Conservation (phyloP, 2,329 filamentous ascomycete genomes). For the Alternaria arborescens region DNA sequence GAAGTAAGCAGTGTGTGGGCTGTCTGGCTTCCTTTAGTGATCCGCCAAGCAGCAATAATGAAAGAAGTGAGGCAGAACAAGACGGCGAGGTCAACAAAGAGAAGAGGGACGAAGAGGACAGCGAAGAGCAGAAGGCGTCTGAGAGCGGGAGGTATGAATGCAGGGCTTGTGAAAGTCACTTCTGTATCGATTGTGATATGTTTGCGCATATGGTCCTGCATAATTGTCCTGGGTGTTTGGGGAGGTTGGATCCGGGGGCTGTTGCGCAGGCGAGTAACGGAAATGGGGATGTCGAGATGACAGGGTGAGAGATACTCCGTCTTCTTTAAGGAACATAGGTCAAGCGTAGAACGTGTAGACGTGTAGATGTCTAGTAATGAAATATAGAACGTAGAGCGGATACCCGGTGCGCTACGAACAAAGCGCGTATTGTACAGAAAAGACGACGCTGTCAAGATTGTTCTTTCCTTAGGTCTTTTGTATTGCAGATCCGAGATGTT, state of each 20-base stretch:
- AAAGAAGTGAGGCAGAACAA: conserved; percentile 20
- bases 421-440: not conserved
- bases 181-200: conserved; percentile 97
- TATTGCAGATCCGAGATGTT: too few relatives aligned
- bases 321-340: not conserved
- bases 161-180: conserved; percentile 84
- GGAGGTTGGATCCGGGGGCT: conserved; percentile 36
- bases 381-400: not conserved
- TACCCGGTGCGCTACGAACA: not conserved
- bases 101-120: conserved; percentile 38
- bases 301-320: conserved; percentile 16
- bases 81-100: conserved; percentile 22
- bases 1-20: conserved; percentile 72
- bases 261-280: conserved; percentile 11
- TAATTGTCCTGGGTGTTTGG: conserved; percentile 91
- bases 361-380: not conserved
- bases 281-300: conserved; percentile 44
- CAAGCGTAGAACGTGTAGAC: not conserved
- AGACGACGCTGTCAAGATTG: too few relatives aligned
- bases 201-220: conserved; percentile 94
- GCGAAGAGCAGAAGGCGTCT: conserved; percentile 63
- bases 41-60: conserved; percentile 24
- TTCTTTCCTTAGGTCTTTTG: too few relatives aligned
- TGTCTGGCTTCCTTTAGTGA: conserved; percentile 78
- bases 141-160: conserved; percentile 91